Evolutionary conservation across 1,139 yeast genomes (phyloP).

Genomic region (Candida sojae): DNA sequence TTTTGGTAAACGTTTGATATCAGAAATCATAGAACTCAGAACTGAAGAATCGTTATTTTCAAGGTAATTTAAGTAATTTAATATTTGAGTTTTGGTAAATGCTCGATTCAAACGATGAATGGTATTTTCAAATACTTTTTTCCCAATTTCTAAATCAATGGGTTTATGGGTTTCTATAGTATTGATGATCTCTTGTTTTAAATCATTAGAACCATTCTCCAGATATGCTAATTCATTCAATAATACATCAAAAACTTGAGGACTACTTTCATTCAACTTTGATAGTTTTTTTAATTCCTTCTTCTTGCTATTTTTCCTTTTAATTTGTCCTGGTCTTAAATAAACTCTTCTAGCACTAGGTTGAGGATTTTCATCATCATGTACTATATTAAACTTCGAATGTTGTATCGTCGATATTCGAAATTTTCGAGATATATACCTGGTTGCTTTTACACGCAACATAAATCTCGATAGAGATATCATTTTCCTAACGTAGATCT

Average conservation of each 20-base stretch:
- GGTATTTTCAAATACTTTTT: slow-evolving; percentile 13
- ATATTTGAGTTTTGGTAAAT: slow-evolving; percentile 23
- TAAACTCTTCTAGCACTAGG: not conserved
- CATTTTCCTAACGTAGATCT: not conserved
- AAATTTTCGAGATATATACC: not conserved
- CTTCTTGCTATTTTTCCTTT: not conserved
- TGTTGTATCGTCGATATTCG: not conserved
- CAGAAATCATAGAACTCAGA: slow-evolving; percentile 7
- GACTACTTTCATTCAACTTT: not conserved
- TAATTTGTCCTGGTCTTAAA: not conserved
- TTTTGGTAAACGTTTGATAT: slow-evolving; percentile 10
- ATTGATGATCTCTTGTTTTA: slow-evolving; percentile 7
- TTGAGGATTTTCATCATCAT: not conserved
- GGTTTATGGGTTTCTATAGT: slow-evolving; percentile 18
- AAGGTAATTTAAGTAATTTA: slow-evolving; percentile 17
- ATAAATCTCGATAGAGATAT: not conserved
- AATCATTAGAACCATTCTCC: not conserved
- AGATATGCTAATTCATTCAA: not conserved
- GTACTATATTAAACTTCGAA: not conserved
- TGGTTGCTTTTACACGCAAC: not conserved
- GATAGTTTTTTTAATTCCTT: not conserved
- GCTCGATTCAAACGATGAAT: slow-evolving; percentile 15
- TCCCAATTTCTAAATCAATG: slow-evolving; percentile 12
- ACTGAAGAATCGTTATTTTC: not conserved
- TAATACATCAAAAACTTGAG: not conserved